phyloP scores from a whole-genome alignment of 2,329 filamentous ascomycete species.

The Eurotiales sp. region DNA sequence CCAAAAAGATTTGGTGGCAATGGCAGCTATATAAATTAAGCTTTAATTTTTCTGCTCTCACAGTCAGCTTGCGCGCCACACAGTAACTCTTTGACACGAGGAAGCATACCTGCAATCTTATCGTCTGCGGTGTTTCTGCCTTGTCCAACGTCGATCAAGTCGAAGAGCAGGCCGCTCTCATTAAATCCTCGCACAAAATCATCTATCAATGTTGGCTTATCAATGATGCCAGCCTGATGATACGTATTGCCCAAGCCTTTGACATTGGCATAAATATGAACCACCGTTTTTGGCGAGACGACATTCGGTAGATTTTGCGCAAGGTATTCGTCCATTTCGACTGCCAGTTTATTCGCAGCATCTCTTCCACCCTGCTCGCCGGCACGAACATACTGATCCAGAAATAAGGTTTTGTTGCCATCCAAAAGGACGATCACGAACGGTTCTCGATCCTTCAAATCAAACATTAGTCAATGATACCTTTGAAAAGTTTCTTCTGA shows the following conservation, averaged over 20 bases:
- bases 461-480: not conserved
- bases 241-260: conserved; percentile 49
- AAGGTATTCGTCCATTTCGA: conserved; percentile 43
- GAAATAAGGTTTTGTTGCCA: conserved; percentile 55
- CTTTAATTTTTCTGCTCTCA: conserved; percentile 50
- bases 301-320: conserved; percentile 39
- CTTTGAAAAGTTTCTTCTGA: not conserved
- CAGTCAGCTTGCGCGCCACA: conserved; percentile 25
- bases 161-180: conserved; percentile 47
- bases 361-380: conserved; percentile 52
- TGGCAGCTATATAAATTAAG: conserved; percentile 55
- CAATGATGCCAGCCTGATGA: conserved; percentile 42
- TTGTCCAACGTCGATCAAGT: conserved; percentile 48
- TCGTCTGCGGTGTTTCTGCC: conserved; percentile 44
- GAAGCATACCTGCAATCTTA: conserved; percentile 45
- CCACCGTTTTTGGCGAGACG: conserved; percentile 46
- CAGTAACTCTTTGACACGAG: not conserved
- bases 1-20: conserved; percentile 59
- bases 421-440: conserved; percentile 55
- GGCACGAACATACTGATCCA: conserved; percentile 46
- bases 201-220: conserved; percentile 41
- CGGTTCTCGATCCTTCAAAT: conserved; percentile 48
- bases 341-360: conserved; percentile 50
- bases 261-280: conserved; percentile 53
- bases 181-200: conserved; percentile 57